phyloP scores from a whole-genome alignment of 768 basidiomycete genomes.

The Mycena indigotica region DNA sequence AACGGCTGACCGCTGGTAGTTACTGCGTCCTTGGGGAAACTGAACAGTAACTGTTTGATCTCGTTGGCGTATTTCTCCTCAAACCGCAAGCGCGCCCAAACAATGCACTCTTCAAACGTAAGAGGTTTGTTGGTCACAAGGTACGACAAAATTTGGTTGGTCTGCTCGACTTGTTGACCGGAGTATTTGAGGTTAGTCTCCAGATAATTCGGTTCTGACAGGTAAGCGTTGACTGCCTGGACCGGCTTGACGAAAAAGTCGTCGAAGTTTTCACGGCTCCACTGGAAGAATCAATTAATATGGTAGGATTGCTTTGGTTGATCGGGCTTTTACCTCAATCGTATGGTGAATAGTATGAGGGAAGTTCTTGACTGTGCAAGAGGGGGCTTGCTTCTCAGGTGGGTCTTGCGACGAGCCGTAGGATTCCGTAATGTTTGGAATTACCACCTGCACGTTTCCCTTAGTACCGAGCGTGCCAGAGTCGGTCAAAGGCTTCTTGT shows the following conservation, averaged over 20 bases:
- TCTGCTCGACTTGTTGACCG: slow-evolving; percentile 87
- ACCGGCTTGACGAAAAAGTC: slow-evolving; percentile 91
- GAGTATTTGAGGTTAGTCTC: slow-evolving; percentile 89
- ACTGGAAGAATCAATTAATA: too few relatives aligned
- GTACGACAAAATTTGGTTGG: slow-evolving; percentile 85
- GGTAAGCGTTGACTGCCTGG: slow-evolving; percentile 92
- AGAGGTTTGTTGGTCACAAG: slow-evolving; percentile 91
- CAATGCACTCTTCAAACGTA: slow-evolving; percentile 95
- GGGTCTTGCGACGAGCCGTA: slow-evolving; percentile 98
- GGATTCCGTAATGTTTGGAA: slow-evolving; percentile 92
- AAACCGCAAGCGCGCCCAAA: slow-evolving; percentile 95
- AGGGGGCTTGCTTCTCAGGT: slow-evolving; percentile 95
- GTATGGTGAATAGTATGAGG: slow-evolving; percentile 98
- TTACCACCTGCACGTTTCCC: slow-evolving; percentile 92
- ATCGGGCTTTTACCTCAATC: slow-evolving; percentile 94
- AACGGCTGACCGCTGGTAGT: slow-evolving; percentile 94
- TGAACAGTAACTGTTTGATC: slow-evolving; percentile 90
- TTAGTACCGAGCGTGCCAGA: slow-evolving; percentile 98
- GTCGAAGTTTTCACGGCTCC: slow-evolving; percentile 93
- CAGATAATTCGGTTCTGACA: slow-evolving; percentile 94
- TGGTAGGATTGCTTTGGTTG: too few relatives aligned
- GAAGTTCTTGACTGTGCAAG: slow-evolving; percentile 98
- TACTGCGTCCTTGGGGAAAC: slow-evolving; percentile 90
- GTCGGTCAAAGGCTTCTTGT: slow-evolving; percentile 48
- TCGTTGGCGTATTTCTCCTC: slow-evolving; percentile 92